These are phyloP conservation scores for Lunasporangiospora selenospora DNA, from an alignment of 192 early-diverging fungal genomes.

Conservation along the genomic window DNA sequence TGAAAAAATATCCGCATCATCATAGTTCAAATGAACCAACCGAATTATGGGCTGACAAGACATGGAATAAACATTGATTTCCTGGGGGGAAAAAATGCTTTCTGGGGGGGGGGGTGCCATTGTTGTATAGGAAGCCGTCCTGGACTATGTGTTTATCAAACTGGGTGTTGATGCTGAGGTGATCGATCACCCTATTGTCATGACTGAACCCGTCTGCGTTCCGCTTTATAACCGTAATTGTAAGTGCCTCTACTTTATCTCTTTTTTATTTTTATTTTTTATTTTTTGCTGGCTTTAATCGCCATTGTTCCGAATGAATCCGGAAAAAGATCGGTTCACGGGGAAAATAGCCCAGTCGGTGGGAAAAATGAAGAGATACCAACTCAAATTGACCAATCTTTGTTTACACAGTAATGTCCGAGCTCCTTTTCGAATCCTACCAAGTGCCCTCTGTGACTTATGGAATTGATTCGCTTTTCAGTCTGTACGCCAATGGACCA, in stretches of 20 bases:
- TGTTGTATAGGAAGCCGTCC: constrained; percentile 70
- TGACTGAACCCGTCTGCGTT: constrained; percentile 87
- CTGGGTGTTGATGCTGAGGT: constrained; percentile 74
- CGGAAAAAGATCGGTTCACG: no score
- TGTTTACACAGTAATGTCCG: constrained; percentile 72
- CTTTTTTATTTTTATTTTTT: neutral
- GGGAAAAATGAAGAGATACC: neutral
- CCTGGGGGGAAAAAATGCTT: constrained; percentile 8
- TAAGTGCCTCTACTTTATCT: constrained; percentile 35
- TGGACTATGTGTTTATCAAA: constrained; percentile 88
- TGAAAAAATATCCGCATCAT: no score
- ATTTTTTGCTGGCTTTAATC: neutral
- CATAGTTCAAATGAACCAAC: no score
- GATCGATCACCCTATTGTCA: constrained; percentile 83
- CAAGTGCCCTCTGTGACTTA: constrained; percentile 77
- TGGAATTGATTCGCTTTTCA: constrained; percentile 89
- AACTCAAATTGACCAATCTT: neutral
- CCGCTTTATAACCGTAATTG: constrained; percentile 77
- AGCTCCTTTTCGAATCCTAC: constrained; percentile 91
- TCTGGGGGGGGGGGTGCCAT: neutral
- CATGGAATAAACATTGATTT: constrained; percentile 43
- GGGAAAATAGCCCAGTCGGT: neutral
- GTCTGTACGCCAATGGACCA: constrained; percentile 76
- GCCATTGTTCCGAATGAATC: neutral
- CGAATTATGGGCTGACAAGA: no score